Percentiles rank a stretch among this genome's conserved stretches.
Evolutionary conservation across 2,329 filamentous ascomycete species (phyloP).

Genomic region (Dryadomyces quercivorus): DNA sequence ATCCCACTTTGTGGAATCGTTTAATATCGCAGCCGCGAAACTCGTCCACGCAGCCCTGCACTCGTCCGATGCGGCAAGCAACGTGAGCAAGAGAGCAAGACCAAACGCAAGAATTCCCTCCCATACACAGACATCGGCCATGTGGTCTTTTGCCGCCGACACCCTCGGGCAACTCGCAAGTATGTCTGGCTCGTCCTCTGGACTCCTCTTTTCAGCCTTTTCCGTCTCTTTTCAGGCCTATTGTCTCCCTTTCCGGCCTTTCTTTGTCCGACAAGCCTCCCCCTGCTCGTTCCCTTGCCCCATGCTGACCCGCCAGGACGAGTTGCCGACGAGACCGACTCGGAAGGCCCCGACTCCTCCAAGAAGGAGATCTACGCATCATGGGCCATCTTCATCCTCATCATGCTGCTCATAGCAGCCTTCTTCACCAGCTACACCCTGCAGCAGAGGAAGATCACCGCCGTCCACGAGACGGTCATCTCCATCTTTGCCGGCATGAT

Average conservation of each 20-base stretch:
- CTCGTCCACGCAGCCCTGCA: not conserved
- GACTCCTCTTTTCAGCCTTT: not conserved
- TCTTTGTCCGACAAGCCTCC: no score
- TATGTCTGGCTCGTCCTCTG: slow-evolving; percentile 16
- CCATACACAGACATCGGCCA: not conserved
- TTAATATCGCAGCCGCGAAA: no score
- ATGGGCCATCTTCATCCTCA: slow-evolving; percentile 95
- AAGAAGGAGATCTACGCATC: slow-evolving; percentile 92
- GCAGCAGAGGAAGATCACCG: slow-evolving; percentile 93
- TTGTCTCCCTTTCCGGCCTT: no score
- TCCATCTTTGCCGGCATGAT: slow-evolving; percentile 98
- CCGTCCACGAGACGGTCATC: slow-evolving; percentile 93
- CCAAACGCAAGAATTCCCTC: no score
- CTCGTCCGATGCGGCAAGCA: not conserved
- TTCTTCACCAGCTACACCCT: slow-evolving; percentile 96
- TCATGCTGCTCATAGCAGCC: slow-evolving; percentile 83
- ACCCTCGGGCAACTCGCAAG: slow-evolving; percentile 26
- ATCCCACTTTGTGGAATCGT: not conserved
- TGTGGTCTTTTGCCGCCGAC: slow-evolving; percentile 18
- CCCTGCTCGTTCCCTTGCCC: not conserved
- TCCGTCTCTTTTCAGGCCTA: no score
- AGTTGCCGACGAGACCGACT: slow-evolving; percentile 32
- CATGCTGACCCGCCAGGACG: slow-evolving; percentile 20
- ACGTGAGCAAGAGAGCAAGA: not conserved
- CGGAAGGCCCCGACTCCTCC: slow-evolving; percentile 61